Evolutionary conservation across 2,329 filamentous ascomycete genomes (phyloP).

Genomic region (Ceratocystiopsis brevicomis): DNA sequence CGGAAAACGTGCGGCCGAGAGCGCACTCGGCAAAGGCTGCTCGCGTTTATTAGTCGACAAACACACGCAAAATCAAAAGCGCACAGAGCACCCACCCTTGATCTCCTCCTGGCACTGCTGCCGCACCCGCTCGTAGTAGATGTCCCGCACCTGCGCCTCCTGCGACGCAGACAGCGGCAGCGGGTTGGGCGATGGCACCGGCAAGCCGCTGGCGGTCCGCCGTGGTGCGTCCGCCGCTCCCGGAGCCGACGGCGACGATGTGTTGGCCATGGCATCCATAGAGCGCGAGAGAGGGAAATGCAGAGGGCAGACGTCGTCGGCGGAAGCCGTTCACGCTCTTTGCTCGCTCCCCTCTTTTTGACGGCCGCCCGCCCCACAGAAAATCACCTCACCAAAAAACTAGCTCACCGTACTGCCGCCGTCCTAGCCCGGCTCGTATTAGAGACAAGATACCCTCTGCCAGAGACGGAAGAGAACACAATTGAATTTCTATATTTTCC

Average conservation of each 20-base stretch:
- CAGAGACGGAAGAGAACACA: no score
- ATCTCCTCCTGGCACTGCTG: constrained; percentile 59
- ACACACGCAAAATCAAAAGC: background rate
- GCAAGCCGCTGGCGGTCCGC: constrained; percentile 9
- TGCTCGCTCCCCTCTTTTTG: no score
- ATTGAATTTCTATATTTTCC: no score
- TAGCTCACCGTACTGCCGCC: no score
- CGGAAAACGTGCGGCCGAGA: constrained; percentile 64
- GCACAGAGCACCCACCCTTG: constrained; percentile 33
- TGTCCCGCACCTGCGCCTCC: constrained; percentile 61
- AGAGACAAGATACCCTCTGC: no score
- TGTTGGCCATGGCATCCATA: background rate
- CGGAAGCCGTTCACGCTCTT: no score
- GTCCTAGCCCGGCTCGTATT: no score
- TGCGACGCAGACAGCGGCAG: constrained; percentile 66
- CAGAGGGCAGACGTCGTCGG: no score
- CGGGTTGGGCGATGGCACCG: constrained; percentile 52
- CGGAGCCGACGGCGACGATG: background rate
- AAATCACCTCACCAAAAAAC: no score
- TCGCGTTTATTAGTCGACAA: background rate
- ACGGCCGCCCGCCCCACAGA: no score
- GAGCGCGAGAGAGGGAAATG: no score
- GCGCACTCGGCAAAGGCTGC: constrained; percentile 86
- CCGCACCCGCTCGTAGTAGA: constrained; percentile 66
- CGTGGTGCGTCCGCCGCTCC: background rate